Base-by-base conservation (phyloP, 139 green algal genomes). In the Yamagishiella unicocca region DNA sequence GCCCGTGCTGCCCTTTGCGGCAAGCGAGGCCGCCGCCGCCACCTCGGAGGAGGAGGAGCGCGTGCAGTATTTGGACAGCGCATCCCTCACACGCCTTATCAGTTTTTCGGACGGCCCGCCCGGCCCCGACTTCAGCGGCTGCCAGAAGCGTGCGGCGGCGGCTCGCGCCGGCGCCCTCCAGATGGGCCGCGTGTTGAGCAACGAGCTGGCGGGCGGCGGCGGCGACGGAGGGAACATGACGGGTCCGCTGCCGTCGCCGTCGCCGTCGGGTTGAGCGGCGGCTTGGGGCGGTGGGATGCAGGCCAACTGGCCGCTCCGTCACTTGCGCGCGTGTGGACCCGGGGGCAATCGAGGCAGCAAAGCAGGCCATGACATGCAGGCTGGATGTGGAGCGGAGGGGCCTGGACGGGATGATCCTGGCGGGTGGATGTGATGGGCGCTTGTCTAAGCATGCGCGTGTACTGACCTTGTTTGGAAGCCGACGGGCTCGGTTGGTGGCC, bases 61-160 rank as follows among this genome's bases (percentile, higher is more conserved):
- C 8, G 77, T 84, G 5, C 77, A 84, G 55, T 84, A 84, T 25
- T 55, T 84, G 55, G 77, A 84, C 38, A 73, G 55, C 38, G 77
- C 54, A 9, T 72, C 77, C 3, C 37, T 73, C 19, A 54, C 10
- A 6, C 77, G 77, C 14, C 77, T 84, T 27, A 84, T 84, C 1
- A 55, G 77, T 27, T 27, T 55, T 12, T 37, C 77, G 37, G 77
- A 84, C 38, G 77, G 38, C 8, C 77, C 77, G 14, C 77, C 77
- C 2, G 77, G 77, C 1, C 77, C 77, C 2, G 77, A 84, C 55
- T 84, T 84, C 37, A 58, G 37, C 38, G 40, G 38, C 37, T 84
- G 77, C 55, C 38, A 72, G 77, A 55, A 72, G 54, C 55, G 54
- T 21, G 53, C 55, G 10, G 31, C 7, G 37, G 54, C 33, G 76